Evolutionary conservation across 2,329 filamentous ascomycete genomes (phyloP).

Genomic region (Colletotrichum eleusines): DNA sequence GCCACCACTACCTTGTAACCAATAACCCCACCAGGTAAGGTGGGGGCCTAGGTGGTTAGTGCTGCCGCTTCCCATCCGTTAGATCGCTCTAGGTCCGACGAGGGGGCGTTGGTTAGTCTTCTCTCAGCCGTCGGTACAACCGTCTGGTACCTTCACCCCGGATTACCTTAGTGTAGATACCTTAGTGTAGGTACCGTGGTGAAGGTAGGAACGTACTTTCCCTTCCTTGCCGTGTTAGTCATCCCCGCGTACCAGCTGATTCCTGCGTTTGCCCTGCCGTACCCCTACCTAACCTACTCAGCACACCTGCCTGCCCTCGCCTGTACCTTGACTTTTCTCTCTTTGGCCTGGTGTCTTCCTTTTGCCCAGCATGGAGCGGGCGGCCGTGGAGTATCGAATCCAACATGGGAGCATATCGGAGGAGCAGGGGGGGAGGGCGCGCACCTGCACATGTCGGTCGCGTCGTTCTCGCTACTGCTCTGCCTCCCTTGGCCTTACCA

Average conservation of each 20-base stretch:
- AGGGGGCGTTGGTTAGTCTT: constrained; percentile 31
- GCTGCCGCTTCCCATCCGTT: constrained; percentile 34
- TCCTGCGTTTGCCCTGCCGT: constrained; percentile 15
- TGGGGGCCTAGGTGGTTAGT: background rate
- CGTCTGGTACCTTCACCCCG: background rate
- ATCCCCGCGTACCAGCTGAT: background rate
- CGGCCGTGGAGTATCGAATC: background rate
- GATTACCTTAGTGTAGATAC: no score
- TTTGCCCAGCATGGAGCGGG: constrained; percentile 16
- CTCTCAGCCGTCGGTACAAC: background rate
- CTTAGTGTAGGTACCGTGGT: no score
- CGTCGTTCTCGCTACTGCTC: background rate
- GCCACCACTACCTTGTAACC: background rate
- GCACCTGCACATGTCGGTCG: constrained; percentile 1
- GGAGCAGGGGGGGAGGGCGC: background rate
- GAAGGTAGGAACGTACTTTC: no score
- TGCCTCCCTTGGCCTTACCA: background rate
- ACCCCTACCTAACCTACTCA: no score
- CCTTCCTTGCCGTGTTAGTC: background rate
- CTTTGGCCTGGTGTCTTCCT: constrained; percentile 17
- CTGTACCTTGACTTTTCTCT: constrained; percentile 1
- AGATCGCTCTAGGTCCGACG: constrained; percentile 22
- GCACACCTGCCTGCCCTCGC: background rate
- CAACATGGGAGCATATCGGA: background rate
- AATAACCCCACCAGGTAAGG: background rate